These are phyloP conservation scores for Aspergillus thermomutatus DNA, from an alignment of 2,329 filamentous ascomycete genomes.

Conservation along the genomic window DNA sequence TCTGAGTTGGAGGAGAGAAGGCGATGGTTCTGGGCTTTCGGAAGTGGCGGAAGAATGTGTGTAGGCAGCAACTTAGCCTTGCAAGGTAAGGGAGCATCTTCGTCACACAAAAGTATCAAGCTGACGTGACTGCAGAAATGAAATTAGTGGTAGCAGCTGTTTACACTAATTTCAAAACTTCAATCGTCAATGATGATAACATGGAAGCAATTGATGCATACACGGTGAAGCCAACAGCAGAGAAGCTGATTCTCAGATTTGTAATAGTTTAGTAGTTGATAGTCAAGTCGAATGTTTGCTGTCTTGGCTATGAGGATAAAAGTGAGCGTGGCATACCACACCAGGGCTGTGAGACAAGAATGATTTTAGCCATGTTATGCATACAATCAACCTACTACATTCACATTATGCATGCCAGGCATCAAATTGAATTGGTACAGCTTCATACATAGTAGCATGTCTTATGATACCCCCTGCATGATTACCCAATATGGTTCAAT, in stretches of 20 bases:
- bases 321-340: no score
- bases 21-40: constrained; percentile 52
- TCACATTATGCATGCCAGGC: no score
- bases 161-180: constrained; percentile 64
- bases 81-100: constrained; percentile 35
- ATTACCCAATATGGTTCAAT: no score
- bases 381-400: not conserved
- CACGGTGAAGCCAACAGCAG: constrained; percentile 56
- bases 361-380: not conserved
- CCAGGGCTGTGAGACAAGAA: not conserved
- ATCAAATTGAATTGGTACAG: no score
- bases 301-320: no score
- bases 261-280: constrained; percentile 25
- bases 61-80: constrained; percentile 48
- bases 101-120: not conserved
- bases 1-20: constrained; percentile 41
- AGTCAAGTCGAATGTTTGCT: not conserved
- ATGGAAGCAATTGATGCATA: constrained; percentile 67
- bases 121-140: constrained; percentile 54
- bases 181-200: constrained; percentile 59
- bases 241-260: constrained; percentile 59
- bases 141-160: constrained; percentile 68
- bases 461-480: no score
- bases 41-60: constrained; percentile 49
- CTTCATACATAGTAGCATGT: no score